Percentiles rank a stretch among this genome's conserved stretches.
These are phyloP conservation scores for Magnaporthiopsis poae DNA, from an alignment of 2,329 filamentous ascomycete species.

Conservation along the genomic window DNA sequence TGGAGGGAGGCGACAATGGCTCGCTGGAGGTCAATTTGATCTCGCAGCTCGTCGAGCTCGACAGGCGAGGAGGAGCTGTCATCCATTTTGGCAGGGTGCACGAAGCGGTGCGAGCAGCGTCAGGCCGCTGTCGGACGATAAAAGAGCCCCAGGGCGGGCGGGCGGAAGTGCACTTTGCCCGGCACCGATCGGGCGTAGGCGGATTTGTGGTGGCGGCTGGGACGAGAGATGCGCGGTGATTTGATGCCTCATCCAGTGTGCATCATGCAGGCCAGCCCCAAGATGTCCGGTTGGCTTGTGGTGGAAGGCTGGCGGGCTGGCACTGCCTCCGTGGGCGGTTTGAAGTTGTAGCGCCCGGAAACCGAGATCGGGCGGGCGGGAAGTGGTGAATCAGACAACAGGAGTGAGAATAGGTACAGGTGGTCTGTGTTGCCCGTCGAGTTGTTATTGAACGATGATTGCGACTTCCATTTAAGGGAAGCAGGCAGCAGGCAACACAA, in stretches of 20 bases:
- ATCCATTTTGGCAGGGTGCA: neutral
- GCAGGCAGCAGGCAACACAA: neutral
- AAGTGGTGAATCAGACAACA: neutral
- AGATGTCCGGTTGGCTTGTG: neutral
- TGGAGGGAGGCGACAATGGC: constrained; percentile 34
- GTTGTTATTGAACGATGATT: neutral
- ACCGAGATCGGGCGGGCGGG: neutral
- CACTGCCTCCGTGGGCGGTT: neutral
- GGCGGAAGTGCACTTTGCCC: neutral
- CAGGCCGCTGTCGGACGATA: neutral
- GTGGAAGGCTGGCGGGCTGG: neutral
- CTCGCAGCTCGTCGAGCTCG: constrained; percentile 22
- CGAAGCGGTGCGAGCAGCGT: neutral
- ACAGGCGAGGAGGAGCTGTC: neutral
- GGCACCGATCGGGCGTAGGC: neutral
- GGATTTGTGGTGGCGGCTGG: neutral
- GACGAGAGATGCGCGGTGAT: neutral
- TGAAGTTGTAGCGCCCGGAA: neutral
- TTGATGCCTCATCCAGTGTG: neutral
- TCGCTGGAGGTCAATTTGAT: constrained; percentile 33
- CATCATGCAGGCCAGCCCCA: neutral
- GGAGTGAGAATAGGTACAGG: neutral
- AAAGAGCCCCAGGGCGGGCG: neutral
- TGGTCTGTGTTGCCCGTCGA: neutral
- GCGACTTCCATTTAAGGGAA: neutral